phyloP scores from a whole-genome alignment of 2,329 filamentous ascomycete genomes.

The Sporothrix dimorphospora region DNA sequence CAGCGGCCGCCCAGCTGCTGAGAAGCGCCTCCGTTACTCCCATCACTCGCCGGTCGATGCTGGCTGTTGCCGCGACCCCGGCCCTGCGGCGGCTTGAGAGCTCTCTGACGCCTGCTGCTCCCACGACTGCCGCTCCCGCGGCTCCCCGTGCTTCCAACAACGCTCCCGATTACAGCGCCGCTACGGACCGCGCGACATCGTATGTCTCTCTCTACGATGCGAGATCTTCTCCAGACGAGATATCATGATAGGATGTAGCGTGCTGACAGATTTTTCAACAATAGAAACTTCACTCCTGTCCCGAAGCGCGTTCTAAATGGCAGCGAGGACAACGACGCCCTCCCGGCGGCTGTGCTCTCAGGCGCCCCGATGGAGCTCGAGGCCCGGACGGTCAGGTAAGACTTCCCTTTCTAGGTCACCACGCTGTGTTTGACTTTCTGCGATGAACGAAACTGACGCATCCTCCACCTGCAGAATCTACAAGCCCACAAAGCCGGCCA shows the following conservation, averaged over 20 bases:
- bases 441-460: no score
- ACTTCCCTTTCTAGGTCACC: no score
- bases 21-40: constrained; percentile 44
- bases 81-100: constrained; percentile 60
- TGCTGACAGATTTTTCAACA: not conserved
- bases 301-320: constrained; percentile 89
- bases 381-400: constrained; percentile 88
- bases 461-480: constrained; percentile 72
- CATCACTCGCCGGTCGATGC: constrained; percentile 35
- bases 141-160: constrained; percentile 53
- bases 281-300: constrained; percentile 85
- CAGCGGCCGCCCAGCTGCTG: constrained; percentile 57
- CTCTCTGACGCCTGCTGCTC: constrained; percentile 50
- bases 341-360: constrained; percentile 84
- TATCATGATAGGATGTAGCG: no score
- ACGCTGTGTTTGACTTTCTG: no score
- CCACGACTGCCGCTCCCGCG: constrained; percentile 40
- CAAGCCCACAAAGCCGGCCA: constrained; percentile 88
- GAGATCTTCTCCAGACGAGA: not conserved
- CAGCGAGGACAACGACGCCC: constrained; percentile 73
- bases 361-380: constrained; percentile 93
- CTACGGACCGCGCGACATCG: constrained; percentile 89
- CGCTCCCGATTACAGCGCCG: constrained; percentile 78
- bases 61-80: constrained; percentile 44
- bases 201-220: constrained; percentile 52